Conservation (phyloP, 108 stramenopile species). For the Bacterosira constricta region DNA sequence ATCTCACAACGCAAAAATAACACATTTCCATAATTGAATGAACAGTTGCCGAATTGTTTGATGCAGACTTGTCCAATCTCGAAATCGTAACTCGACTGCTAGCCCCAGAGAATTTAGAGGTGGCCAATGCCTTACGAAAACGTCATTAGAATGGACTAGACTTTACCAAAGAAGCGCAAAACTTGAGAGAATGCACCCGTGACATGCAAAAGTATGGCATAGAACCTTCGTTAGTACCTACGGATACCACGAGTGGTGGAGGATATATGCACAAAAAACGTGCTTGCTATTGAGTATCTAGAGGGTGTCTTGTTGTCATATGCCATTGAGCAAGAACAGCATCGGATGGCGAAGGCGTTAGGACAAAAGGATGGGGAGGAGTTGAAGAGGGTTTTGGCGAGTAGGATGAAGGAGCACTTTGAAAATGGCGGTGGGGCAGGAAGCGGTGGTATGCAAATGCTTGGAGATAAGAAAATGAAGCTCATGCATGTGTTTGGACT, state of each 20-base stretch:
- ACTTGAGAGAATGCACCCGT: slow-evolving; percentile 59
- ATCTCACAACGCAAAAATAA: background rate
- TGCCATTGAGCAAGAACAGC: slow-evolving; percentile 56
- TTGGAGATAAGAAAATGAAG: slow-evolving; percentile 32
- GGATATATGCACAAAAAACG: slow-evolving; percentile 62
- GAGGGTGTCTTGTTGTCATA: slow-evolving; percentile 74
- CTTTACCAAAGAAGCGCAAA: slow-evolving; percentile 75
- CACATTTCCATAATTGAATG: no score
- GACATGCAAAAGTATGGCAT: slow-evolving; percentile 63
- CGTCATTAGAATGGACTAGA: slow-evolving; percentile 70
- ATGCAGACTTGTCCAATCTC: slow-evolving; percentile 78
- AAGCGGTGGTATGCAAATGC: slow-evolving; percentile 47
- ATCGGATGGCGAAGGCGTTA: slow-evolving; percentile 47
- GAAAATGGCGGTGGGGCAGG: slow-evolving; percentile 55
- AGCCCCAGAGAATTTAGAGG: slow-evolving; percentile 62
- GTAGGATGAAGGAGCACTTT: slow-evolving; percentile 48
- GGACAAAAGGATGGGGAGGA: slow-evolving; percentile 46
- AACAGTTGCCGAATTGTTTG: slow-evolving; percentile 75
- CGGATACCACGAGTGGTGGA: slow-evolving; percentile 61
- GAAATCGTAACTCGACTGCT: slow-evolving; percentile 65
- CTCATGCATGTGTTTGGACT: slow-evolving; percentile 12
- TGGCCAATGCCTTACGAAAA: slow-evolving; percentile 55
- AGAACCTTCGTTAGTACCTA: slow-evolving; percentile 54
- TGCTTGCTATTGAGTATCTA: slow-evolving; percentile 85
- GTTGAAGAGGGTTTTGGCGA: slow-evolving; percentile 25